A percentile compares a stretch with the other conserved stretches of the same genome.
Conservation (phyloP, 768 basidiomycete species). For the Hortiboletus campestris region DNA sequence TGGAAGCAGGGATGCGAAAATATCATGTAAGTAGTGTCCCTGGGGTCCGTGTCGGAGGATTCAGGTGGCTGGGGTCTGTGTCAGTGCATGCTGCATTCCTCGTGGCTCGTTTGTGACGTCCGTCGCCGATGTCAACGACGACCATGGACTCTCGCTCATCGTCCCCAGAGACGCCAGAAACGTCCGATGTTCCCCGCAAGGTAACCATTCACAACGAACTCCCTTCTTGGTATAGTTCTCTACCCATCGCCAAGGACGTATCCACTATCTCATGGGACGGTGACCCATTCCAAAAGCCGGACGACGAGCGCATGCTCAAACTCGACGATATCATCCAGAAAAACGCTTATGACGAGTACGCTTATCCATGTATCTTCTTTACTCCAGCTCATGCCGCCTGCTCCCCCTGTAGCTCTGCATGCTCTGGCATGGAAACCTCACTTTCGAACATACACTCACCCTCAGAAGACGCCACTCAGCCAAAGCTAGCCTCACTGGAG, state of each 20-base stretch:
- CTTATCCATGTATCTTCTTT: conserved; percentile 14
- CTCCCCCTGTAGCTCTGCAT: conserved; percentile 15
- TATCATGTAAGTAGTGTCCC: conserved; percentile 20
- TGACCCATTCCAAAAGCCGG: conserved; percentile 46
- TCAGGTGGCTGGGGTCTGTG: conserved; percentile 10
- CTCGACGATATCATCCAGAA: conserved; percentile 74
- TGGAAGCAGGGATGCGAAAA: conserved; percentile 10
- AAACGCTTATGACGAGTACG: conserved; percentile 75
- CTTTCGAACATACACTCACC: conserved; percentile 8
- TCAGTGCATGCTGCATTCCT: not conserved
- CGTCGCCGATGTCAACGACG: conserved; percentile 54
- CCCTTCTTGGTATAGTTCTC: conserved; percentile 57
- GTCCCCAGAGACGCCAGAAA: conserved; percentile 68
- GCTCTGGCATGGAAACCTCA: conserved; percentile 20
- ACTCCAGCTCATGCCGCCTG: not conserved
- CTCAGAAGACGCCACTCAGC: conserved; percentile 35
- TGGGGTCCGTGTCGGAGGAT: conserved; percentile 9
- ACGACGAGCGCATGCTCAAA: conserved; percentile 55
- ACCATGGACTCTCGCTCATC: conserved; percentile 65
- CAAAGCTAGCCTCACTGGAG: conserved; percentile 30
- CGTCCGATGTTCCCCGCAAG: conserved; percentile 52
- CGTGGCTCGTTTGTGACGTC: not conserved
- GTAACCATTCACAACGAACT: conserved; percentile 50
- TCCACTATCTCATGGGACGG: conserved; percentile 44
- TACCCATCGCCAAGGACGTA: conserved; percentile 41